Evolutionary conservation across 257 asterid species (phyloP).

Genomic region (Ilex aquifolium): DNA sequence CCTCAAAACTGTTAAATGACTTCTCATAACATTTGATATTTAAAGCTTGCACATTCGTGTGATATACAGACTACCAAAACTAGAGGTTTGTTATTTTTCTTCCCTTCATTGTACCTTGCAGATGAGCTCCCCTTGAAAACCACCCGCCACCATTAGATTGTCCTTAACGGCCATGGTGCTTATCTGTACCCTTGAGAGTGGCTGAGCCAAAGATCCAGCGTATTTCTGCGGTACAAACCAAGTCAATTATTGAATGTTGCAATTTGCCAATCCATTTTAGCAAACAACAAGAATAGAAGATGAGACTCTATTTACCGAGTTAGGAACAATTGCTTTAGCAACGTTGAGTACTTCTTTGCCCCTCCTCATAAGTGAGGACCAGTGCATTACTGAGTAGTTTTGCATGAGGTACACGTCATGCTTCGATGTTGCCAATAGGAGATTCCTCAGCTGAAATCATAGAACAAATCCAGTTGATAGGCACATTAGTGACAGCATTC

Average conservation of each 20-base stretch:
- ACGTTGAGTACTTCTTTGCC: conserved; percentile 77
- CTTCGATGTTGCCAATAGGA: conserved; percentile 80
- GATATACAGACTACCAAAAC: too few relatives aligned
- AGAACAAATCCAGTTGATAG: neutral
- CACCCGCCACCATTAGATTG: conserved; percentile 76
- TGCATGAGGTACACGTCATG: conserved; percentile 88
- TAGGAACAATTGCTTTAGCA: conserved; percentile 62
- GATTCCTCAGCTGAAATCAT: conserved; percentile 64
- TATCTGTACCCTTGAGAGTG: conserved; percentile 67
- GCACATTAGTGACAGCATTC: neutral
- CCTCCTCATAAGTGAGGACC: conserved; percentile 72
- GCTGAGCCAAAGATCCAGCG: conserved; percentile 50
- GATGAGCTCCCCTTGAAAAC: conserved; percentile 82
- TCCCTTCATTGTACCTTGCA: conserved; percentile 54
- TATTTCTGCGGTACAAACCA: conserved; percentile 53
- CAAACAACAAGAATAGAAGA: too few relatives aligned
- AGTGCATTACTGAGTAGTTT: conserved; percentile 82
- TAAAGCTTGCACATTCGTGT: too few relatives aligned
- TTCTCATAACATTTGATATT: too few relatives aligned
- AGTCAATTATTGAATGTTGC: too few relatives aligned
- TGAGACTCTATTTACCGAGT: too few relatives aligned
- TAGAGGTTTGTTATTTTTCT: neutral
- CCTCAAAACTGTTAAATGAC: too few relatives aligned
- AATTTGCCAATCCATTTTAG: too few relatives aligned
- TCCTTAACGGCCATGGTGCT: conserved; percentile 76